Percentiles rank a stretch among this genome's conserved stretches.
These are phyloP conservation scores for Cenchrus fungigraminus DNA, from an alignment of 176 grass and related monocot genomes.

Conservation along the genomic window DNA sequence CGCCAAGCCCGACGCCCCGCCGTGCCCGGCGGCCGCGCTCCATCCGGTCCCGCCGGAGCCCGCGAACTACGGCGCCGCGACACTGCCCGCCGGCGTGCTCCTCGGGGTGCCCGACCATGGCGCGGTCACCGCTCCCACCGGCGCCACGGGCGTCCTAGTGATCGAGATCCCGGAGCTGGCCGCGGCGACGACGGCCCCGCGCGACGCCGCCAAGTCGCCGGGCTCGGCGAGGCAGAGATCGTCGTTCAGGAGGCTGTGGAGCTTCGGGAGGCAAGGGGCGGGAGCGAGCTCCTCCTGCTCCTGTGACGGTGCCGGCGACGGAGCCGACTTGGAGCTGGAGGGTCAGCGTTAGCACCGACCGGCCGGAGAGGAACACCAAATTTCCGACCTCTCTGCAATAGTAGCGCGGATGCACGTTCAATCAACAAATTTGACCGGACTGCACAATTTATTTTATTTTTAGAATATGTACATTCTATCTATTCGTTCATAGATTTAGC, in stretches of 20 bases:
- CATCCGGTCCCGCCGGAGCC: slow-evolving; percentile 48
- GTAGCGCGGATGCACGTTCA: neutral
- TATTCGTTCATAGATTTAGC: too few relatives aligned
- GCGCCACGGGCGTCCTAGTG: slow-evolving; percentile 34
- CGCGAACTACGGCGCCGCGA: slow-evolving; percentile 46
- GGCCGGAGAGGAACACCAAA: slow-evolving; percentile 1
- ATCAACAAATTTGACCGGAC: too few relatives aligned
- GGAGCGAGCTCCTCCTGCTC: neutral
- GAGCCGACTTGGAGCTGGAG: slow-evolving; percentile 7
- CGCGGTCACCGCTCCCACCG: neutral
- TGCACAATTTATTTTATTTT: too few relatives aligned
- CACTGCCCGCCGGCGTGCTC: slow-evolving; percentile 57
- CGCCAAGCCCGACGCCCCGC: slow-evolving; percentile 50
- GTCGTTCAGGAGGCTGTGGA: slow-evolving; percentile 46
- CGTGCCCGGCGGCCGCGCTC: slow-evolving; percentile 22
- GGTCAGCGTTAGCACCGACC: neutral
- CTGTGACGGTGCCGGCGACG: neutral
- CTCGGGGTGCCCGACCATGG: neutral
- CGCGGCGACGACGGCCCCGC: slow-evolving; percentile 14
- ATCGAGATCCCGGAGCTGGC: slow-evolving; percentile 69
- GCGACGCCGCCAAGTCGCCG: slow-evolving; percentile 34
- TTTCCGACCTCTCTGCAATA: neutral
- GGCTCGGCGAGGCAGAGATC: slow-evolving; percentile 29
- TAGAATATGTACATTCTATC: too few relatives aligned
- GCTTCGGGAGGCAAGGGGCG: slow-evolving; percentile 43